These are phyloP conservation scores for Schizochytrium sp. DNA, from an alignment of 108 stramenopile genomes.

Conservation along the genomic window DNA sequence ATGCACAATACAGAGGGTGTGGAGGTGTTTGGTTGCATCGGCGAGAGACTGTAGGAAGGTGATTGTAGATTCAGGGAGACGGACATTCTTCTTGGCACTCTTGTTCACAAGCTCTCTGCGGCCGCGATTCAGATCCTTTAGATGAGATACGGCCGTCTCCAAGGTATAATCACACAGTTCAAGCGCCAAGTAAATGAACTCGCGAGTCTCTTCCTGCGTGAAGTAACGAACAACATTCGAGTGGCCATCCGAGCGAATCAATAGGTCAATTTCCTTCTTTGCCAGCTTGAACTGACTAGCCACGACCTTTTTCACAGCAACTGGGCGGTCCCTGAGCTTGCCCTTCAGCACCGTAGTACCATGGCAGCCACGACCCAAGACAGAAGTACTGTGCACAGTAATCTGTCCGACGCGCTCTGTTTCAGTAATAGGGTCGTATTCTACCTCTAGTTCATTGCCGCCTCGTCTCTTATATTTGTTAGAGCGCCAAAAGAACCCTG, in stretches of 20 bases:
- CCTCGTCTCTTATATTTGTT: neutral
- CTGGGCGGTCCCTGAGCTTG: slow-evolving; percentile 38
- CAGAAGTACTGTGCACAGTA: neutral
- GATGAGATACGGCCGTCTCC: slow-evolving; percentile 63
- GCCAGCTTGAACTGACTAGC: slow-evolving; percentile 55
- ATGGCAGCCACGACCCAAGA: slow-evolving; percentile 60
- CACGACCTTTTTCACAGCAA: slow-evolving; percentile 61
- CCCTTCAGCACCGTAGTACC: slow-evolving; percentile 61
- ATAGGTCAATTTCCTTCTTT: slow-evolving; percentile 61
- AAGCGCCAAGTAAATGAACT: slow-evolving; percentile 77
- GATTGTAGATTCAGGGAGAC: slow-evolving; percentile 18
- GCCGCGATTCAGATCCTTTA: slow-evolving; percentile 1
- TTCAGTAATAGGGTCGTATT: slow-evolving; percentile 10
- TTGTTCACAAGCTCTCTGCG: slow-evolving; percentile 33
- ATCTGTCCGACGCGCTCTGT: slow-evolving; percentile 38
- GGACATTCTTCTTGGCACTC: slow-evolving; percentile 59
- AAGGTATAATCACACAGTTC: slow-evolving; percentile 74
- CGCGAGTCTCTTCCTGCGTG: slow-evolving; percentile 69
- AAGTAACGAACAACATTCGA: slow-evolving; percentile 77
- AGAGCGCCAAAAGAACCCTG: neutral
- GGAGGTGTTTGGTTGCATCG: slow-evolving; percentile 72
- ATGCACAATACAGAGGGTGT: slow-evolving; percentile 74
- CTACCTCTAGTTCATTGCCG: neutral
- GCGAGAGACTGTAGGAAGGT: slow-evolving; percentile 66
- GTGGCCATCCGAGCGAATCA: slow-evolving; percentile 66